Base-by-base conservation (phyloP, 805 yeast species). In the Ogataea minuta region DNA sequence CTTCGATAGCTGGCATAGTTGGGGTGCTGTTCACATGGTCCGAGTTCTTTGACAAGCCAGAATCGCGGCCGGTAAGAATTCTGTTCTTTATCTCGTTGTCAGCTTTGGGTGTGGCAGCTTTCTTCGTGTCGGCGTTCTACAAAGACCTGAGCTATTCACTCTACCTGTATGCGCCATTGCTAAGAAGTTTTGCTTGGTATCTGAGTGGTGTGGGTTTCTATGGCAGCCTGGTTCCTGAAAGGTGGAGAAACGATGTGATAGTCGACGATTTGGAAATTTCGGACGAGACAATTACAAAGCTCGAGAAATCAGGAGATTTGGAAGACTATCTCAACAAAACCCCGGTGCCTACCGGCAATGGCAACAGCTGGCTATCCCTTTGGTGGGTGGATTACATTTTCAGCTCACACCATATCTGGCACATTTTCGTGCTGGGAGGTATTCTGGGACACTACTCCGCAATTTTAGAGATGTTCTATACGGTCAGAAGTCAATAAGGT, bases 341-440 rank as follows among this genome's bases (percentile, higher is more conserved):
- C 4, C 81, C 79, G 5, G 60, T 61, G 2, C 30, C 44, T 23
- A 59, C 69, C 15, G 53, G 50, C 9, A 39, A 55, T 17, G 51
- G 59, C 28, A 50, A 61, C 2, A 67, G 65, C 11, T 70, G 81
- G 37, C 52, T 63, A 24, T 78, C 88, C 1, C 59, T 84, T 14
- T 91, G 84, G 91, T 89, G 96, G 91, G 81, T 81, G 11, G 93
- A 85, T 52, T 84, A 83, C 59, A 60, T 75, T 19, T 69, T 81
- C 38, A 74, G 79, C 28, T 86, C 96, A 25, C 99, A 91, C 62
- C 90, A 89, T 54, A 68, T 91, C 21, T 91, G 99, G 99, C 99
- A 91, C 64, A 59, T 88, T 9, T 87, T 84, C 57, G 99, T 93
- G 21, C 74, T 93, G 12, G 71, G 84, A 17, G 99, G 99, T 2